Percentiles rank a stretch among this genome's conserved stretches.
phyloP scores from a whole-genome alignment of 2,329 filamentous ascomycete genomes.

The Aspergillus tubingensis region DNA sequence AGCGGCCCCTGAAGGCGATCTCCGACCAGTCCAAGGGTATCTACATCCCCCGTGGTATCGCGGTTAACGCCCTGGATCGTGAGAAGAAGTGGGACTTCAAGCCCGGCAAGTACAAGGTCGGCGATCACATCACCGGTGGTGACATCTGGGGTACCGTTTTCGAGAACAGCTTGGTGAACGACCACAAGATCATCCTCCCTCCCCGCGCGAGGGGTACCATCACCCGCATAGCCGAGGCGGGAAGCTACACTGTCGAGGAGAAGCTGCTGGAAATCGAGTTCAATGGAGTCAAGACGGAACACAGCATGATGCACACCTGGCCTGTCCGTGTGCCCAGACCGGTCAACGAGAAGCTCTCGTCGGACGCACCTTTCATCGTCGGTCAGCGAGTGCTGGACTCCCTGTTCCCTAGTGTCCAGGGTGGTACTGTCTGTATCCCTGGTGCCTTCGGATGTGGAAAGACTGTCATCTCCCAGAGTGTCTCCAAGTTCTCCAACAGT shows the following conservation, averaged over 20 bases:
- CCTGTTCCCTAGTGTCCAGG: slow-evolving; percentile 93
- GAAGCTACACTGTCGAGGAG: slow-evolving; percentile 89
- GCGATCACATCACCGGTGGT: slow-evolving; percentile 94
- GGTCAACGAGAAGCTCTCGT: slow-evolving; percentile 85
- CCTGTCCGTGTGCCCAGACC: slow-evolving; percentile 95
- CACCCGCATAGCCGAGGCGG: slow-evolving; percentile 84
- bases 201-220: slow-evolving; percentile 89
- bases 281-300: slow-evolving; percentile 90
- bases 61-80: slow-evolving; percentile 83
- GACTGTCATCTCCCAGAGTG: slow-evolving; percentile 97
- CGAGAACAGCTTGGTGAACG: slow-evolving; percentile 91
- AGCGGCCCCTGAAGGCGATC: slow-evolving; percentile 88
- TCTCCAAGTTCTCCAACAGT: slow-evolving; percentile 99
- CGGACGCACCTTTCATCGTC: slow-evolving; percentile 89
- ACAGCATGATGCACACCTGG: slow-evolving; percentile 99
- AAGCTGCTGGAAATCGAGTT: slow-evolving; percentile 97
- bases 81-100: slow-evolving; percentile 96
- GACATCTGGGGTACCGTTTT: slow-evolving; percentile 94
- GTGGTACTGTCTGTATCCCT: slow-evolving; percentile 95
- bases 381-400: slow-evolving; percentile 95
- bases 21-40: slow-evolving; percentile 77
- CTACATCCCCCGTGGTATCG: slow-evolving; percentile 95
- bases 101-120: slow-evolving; percentile 80
- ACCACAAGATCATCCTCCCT: slow-evolving; percentile 90
- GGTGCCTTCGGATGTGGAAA: slow-evolving; percentile 98